Percentiles rank a stretch among this genome's conserved stretches.
These are phyloP conservation scores for Aspergillus texensis DNA, from an alignment of 2,329 filamentous ascomycete genomes.

Conservation along the genomic window DNA sequence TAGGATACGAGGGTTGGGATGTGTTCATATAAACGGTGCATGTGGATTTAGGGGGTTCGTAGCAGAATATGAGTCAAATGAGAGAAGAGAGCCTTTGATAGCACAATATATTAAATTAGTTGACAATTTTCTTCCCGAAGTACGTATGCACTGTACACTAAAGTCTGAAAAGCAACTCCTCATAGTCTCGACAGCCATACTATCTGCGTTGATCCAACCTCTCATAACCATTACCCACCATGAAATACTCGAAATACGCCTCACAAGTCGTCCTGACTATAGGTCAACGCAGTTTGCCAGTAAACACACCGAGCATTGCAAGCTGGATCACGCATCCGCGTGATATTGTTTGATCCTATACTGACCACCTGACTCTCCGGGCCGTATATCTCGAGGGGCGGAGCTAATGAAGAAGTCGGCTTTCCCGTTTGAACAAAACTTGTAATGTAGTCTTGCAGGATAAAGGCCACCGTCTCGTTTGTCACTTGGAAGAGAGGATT, in stretches of 20 bases:
- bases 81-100: too few relatives aligned
- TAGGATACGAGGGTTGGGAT: not conserved
- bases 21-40: not conserved
- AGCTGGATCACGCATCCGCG: conserved; percentile 47
- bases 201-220: not conserved
- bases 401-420: conserved; percentile 39
- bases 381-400: conserved; percentile 53
- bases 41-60: not conserved
- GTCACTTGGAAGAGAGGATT: conserved; percentile 32
- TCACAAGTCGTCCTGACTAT: too few relatives aligned
- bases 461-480: conserved; percentile 35
- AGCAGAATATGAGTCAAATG: too few relatives aligned
- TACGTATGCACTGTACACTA: not conserved
- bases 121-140: not conserved
- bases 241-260: not conserved
- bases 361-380: conserved; percentile 46
- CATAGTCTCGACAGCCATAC: not conserved
- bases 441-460: conserved; percentile 42
- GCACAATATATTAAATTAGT: not conserved
- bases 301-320: conserved; percentile 54
- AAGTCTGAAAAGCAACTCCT: not conserved
- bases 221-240: too few relatives aligned
- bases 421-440: conserved; percentile 39
- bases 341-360: conserved; percentile 47
- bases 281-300: conserved; percentile 52